Evolutionary conservation across 2,329 filamentous ascomycete genomes (phyloP).

Genomic region (Beauveria sp.): DNA sequence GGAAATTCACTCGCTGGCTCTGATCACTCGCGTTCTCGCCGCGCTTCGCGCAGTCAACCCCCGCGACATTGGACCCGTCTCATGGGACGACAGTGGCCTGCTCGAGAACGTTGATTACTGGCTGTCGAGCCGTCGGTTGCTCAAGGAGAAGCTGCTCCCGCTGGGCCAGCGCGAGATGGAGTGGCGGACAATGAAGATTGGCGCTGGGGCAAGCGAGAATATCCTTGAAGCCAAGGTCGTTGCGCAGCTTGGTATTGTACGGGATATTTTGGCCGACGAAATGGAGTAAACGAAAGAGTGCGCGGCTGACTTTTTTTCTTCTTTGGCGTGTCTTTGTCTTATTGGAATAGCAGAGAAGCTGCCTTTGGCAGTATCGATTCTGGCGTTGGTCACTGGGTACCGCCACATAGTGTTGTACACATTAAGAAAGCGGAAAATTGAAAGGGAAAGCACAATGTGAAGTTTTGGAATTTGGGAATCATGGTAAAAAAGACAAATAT

Average conservation of each 20-base stretch:
- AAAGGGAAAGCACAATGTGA: neutral
- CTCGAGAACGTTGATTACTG: conserved; percentile 81
- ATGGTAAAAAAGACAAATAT: neutral
- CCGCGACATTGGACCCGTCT: conserved; percentile 65
- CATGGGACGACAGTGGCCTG: conserved; percentile 66
- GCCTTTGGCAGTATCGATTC: neutral
- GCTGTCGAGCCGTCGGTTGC: conserved; percentile 58
- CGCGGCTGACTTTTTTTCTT: conserved; percentile 11
- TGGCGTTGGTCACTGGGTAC: conserved; percentile 10
- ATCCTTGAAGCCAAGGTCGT: conserved; percentile 70
- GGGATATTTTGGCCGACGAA: conserved; percentile 47
- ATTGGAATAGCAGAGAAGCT: neutral
- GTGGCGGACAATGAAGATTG: conserved; percentile 40
- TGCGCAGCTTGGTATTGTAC: conserved; percentile 55
- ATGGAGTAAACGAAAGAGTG: conserved; percentile 28
- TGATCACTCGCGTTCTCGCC: conserved; percentile 66
- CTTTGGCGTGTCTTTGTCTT: neutral
- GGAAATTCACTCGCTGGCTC: conserved; percentile 70
- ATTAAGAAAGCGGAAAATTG: neutral
- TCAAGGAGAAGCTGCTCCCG: conserved; percentile 67
- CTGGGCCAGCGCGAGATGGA: conserved; percentile 65
- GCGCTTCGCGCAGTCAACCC: conserved; percentile 57
- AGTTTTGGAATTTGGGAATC: neutral
- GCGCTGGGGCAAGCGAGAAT: conserved; percentile 44
- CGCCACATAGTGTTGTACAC: neutral